A percentile compares a stretch with the other conserved stretches of the same genome.
phyloP scores from a whole-genome alignment of 306 rosid genomes.

The Carpinus viminea region DNA sequence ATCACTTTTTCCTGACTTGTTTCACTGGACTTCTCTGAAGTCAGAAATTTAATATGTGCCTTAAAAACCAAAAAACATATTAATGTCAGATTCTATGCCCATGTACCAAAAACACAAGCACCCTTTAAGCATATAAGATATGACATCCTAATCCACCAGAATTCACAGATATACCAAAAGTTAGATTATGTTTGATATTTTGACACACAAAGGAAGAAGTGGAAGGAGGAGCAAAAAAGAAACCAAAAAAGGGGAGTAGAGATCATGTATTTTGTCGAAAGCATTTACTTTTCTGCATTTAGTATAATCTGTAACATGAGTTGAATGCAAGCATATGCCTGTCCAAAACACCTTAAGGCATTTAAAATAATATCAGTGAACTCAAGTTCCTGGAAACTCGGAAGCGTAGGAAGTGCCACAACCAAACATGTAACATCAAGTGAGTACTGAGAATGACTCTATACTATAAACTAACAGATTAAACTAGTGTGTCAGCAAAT shows the following conservation, averaged over 20 bases:
- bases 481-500: background rate
- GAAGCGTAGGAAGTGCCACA: background rate
- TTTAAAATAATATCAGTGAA: background rate
- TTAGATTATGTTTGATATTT: background rate
- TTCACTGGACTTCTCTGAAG: background rate
- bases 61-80: background rate
- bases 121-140: background rate
- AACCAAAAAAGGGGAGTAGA: background rate
- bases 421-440: background rate
- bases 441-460: constrained; percentile 2
- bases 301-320: background rate
- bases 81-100: background rate
- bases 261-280: background rate
- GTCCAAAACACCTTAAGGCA: background rate
- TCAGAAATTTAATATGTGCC: background rate
- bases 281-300: background rate
- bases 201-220: background rate
- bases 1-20: background rate
- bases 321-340: background rate
- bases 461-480: background rate
- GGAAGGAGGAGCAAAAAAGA: background rate
- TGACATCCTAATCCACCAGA: constrained; percentile 4
- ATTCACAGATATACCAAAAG: background rate
- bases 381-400: constrained; percentile 1
- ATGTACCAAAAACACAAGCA: background rate